phyloP scores from a whole-genome alignment of 495 filamentous ascomycete species.

The Tuber microsphaerosporum region DNA sequence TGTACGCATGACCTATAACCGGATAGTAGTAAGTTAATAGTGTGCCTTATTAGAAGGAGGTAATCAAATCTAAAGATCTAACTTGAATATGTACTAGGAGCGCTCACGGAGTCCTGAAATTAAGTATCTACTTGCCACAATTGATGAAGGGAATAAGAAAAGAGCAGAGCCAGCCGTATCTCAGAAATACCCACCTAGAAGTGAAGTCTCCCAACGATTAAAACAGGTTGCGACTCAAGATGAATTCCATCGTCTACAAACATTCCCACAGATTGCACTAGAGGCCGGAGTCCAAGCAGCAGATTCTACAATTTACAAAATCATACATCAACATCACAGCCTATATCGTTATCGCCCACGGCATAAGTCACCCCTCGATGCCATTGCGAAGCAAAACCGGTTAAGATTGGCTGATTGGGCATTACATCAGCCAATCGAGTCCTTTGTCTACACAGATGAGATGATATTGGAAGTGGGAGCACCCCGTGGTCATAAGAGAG shows the following conservation, averaged over 20 bases:
- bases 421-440: background rate
- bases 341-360: background rate
- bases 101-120: background rate
- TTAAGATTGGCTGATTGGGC: background rate
- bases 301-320: background rate
- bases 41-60: background rate
- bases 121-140: background rate
- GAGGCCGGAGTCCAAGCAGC: background rate
- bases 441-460: background rate
- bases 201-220: background rate
- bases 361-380: background rate
- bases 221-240: background rate
- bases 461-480: too few relatives aligned
- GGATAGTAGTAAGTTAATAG: slow-evolving; percentile 10
- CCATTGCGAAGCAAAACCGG: background rate
- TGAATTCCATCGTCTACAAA: background rate
- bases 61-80: background rate
- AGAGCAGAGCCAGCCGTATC: background rate
- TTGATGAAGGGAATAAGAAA: background rate
- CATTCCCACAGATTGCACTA: background rate
- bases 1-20: background rate
- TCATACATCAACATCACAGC: background rate
- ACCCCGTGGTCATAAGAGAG: too few relatives aligned
- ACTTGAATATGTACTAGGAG: too few relatives aligned
- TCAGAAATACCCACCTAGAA: background rate